Conservation (phyloP, 2,329 filamentous ascomycete species). For the Aspergillus aculeatus region DNA sequence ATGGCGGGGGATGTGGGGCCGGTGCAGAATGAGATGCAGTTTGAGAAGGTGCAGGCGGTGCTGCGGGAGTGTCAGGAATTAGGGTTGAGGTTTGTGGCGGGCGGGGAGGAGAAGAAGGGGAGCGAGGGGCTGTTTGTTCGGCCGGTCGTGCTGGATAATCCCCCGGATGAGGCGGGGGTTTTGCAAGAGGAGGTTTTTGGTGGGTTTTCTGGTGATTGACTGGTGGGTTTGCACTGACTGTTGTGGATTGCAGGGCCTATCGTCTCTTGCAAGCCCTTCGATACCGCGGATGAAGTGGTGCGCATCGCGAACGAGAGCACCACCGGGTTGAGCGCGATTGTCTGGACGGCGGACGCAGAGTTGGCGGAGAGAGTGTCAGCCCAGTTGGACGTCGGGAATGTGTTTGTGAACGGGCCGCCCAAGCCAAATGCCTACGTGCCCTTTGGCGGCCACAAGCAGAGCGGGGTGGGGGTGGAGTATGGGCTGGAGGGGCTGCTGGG, state of each 20-base stretch:
- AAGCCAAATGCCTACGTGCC: neutral
- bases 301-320: neutral
- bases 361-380: neutral
- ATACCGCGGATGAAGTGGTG: neutral
- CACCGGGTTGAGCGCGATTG: neutral
- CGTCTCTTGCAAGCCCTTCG: neutral
- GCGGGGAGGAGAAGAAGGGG: neutral
- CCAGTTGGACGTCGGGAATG: neutral
- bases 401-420: neutral
- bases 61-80: too few species aligned
- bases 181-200: neutral
- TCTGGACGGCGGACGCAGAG: neutral
- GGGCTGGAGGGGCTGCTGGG: neutral
- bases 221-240: too few species aligned
- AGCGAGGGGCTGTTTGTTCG: neutral
- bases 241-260: neutral
- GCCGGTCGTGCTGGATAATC: neutral
- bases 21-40: neutral
- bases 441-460: neutral
- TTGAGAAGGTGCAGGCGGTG: neutral
- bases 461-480: neutral
- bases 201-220: neutral
- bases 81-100: neutral
- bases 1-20: neutral
- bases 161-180: neutral